phyloP scores from a whole-genome alignment of 441 rosid species.

The Kokia cookei region DNA sequence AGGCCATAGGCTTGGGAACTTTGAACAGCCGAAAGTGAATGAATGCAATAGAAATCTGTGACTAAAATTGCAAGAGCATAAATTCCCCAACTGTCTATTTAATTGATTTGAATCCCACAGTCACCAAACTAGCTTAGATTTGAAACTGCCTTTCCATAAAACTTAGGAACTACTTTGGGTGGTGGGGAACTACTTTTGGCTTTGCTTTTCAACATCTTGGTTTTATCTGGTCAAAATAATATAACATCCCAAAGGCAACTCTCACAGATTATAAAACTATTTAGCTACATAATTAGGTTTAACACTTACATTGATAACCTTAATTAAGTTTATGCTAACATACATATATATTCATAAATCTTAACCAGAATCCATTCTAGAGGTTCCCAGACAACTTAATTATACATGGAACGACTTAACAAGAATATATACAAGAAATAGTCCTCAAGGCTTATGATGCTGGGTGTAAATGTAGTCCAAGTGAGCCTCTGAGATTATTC shows the following conservation, averaged over 20 bases:
- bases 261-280: background rate
- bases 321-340: background rate
- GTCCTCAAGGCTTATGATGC: conserved; percentile 40
- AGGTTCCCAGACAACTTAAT: background rate
- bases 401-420: background rate
- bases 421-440: background rate
- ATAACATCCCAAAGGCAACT: background rate
- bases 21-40: background rate
- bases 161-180: no score
- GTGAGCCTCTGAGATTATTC: conserved; percentile 59
- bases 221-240: background rate
- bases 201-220: background rate
- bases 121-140: conserved; percentile 13
- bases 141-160: background rate
- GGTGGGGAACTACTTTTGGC: no score
- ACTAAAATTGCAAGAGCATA: conserved; percentile 8
- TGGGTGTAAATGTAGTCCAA: conserved; percentile 85
- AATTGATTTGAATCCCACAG: conserved; percentile 16
- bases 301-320: conserved; percentile 4
- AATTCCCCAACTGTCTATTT: conserved; percentile 16
- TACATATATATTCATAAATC: background rate
- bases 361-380: background rate
- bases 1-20: background rate
- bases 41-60: conserved; percentile 16
- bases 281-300: background rate